Percentiles rank a stretch among this genome's conserved stretches.
These are phyloP conservation scores for Saksenaea oblongispora DNA, from an alignment of 371 early-diverging fungal species.

Conservation along the genomic window DNA sequence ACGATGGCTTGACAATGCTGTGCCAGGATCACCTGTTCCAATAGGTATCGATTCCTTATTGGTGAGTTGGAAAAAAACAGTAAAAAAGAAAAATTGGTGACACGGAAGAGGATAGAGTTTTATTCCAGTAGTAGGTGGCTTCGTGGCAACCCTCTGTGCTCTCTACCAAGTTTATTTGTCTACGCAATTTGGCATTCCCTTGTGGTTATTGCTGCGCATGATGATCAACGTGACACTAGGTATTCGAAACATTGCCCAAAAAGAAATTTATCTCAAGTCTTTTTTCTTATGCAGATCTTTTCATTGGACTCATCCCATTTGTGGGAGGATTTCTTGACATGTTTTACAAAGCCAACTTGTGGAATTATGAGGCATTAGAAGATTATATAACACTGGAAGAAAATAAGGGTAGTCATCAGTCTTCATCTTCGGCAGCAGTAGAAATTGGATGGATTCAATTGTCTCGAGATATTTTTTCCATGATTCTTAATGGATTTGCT, in stretches of 20 bases:
- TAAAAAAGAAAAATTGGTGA: neutral
- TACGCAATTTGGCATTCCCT: slow-evolving; percentile 43
- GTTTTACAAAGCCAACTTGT: slow-evolving; percentile 48
- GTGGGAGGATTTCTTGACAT: slow-evolving; percentile 38
- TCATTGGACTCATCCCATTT: slow-evolving; percentile 38
- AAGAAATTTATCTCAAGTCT: neutral
- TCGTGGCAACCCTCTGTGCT: slow-evolving; percentile 24
- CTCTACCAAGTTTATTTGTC: slow-evolving; percentile 46
- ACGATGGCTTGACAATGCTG: slow-evolving; percentile 42
- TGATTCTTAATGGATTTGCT: neutral
- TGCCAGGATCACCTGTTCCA: slow-evolving; percentile 49
- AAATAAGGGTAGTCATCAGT: neutral
- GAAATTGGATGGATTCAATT: neutral
- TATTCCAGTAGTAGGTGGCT: slow-evolving; percentile 43
- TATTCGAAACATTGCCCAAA: slow-evolving; percentile 4
- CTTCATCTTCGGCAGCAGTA: neutral
- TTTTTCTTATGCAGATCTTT: slow-evolving; percentile 18
- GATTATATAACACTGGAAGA: slow-evolving; percentile 15
- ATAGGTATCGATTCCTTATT: slow-evolving; percentile 44
- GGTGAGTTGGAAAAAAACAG: slow-evolving; percentile 15
- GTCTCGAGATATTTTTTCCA: neutral
- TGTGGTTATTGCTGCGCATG: slow-evolving; percentile 46
- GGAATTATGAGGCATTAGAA: slow-evolving; percentile 37
- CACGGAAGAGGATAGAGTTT: slow-evolving; percentile 25
- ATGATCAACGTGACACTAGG: slow-evolving; percentile 35